Evolutionary conservation across 192 early-diverging fungal species (phyloP).

Genomic region (Pilobolus umbonatus): DNA sequence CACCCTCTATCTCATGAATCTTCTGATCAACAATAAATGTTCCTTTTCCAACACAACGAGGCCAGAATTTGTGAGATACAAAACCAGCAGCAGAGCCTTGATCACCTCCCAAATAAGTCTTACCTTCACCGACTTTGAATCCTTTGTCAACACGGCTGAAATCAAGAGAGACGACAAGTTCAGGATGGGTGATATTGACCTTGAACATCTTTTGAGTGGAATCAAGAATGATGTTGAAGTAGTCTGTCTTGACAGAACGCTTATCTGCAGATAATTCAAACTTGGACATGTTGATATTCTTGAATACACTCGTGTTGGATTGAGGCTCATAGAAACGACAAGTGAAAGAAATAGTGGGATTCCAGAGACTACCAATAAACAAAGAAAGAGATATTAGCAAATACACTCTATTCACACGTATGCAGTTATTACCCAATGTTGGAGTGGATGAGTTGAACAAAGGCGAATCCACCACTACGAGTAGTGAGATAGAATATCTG

Average conservation of each 20-base stretch:
- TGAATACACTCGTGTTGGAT: constrained; percentile 69
- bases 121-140: constrained; percentile 81
- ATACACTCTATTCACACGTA: background rate
- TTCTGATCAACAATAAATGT: constrained; percentile 66
- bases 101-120: constrained; percentile 64
- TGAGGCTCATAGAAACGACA: constrained; percentile 60
- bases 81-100: constrained; percentile 44
- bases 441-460: constrained; percentile 90
- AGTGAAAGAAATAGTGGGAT: constrained; percentile 69
- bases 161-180: constrained; percentile 62
- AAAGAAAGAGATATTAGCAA: constrained; percentile 16
- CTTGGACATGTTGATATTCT: constrained; percentile 64
- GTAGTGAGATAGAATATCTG: constrained; percentile 83
- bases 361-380: constrained; percentile 31
- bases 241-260: constrained; percentile 71
- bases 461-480: constrained; percentile 68
- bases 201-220: constrained; percentile 45
- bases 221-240: constrained; percentile 58
- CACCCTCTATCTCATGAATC: constrained; percentile 59
- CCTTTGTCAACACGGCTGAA: constrained; percentile 63
- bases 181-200: constrained; percentile 50
- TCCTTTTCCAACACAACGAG: constrained; percentile 66
- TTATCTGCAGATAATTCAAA: constrained; percentile 69
- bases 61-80: constrained; percentile 81
- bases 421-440: constrained; percentile 58